Conservation (phyloP, 805 yeast species). For the Spathaspora gorwiae region DNA sequence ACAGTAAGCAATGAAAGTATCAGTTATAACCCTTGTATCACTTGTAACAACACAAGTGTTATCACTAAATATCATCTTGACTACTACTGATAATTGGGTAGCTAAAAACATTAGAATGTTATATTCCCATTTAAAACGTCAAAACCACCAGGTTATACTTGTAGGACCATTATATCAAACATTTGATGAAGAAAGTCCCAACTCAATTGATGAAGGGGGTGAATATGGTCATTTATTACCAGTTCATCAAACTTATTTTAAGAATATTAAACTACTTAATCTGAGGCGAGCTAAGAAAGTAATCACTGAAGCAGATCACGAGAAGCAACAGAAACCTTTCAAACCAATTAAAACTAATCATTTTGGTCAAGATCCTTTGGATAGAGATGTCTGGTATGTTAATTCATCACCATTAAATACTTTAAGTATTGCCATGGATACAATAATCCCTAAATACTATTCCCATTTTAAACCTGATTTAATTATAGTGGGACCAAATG, state of each 20-base stretch:
- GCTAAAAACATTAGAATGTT: slow-evolving; percentile 28
- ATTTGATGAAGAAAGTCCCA: neutral
- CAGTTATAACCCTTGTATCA: neutral
- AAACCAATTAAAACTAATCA: slow-evolving; percentile 6
- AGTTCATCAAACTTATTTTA: slow-evolving; percentile 26
- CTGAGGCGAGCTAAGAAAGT: slow-evolving; percentile 17
- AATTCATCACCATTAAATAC: slow-evolving; percentile 22
- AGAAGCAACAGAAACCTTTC: neutral
- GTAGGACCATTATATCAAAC: slow-evolving; percentile 28
- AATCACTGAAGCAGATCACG: slow-evolving; percentile 6
- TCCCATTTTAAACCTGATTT: slow-evolving; percentile 23
- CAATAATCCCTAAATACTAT: slow-evolving; percentile 21
- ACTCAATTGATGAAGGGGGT: slow-evolving; percentile 22
- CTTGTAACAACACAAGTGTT: neutral
- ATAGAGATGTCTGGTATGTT: slow-evolving; percentile 30
- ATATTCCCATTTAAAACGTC: slow-evolving; percentile 20
- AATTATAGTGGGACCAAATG: slow-evolving; percentile 29
- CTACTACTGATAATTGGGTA: slow-evolving; percentile 36
- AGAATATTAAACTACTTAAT: slow-evolving; percentile 9
- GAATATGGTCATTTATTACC: slow-evolving; percentile 31
- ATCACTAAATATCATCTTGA: slow-evolving; percentile 25
- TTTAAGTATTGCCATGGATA: slow-evolving; percentile 21
- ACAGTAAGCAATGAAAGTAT: too few species aligned
- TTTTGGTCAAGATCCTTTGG: slow-evolving; percentile 34
- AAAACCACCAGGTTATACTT: slow-evolving; percentile 27